These are phyloP conservation scores for Fibroporia radiculosa DNA, from an alignment of 768 basidiomycete species.

Conservation along the genomic window DNA sequence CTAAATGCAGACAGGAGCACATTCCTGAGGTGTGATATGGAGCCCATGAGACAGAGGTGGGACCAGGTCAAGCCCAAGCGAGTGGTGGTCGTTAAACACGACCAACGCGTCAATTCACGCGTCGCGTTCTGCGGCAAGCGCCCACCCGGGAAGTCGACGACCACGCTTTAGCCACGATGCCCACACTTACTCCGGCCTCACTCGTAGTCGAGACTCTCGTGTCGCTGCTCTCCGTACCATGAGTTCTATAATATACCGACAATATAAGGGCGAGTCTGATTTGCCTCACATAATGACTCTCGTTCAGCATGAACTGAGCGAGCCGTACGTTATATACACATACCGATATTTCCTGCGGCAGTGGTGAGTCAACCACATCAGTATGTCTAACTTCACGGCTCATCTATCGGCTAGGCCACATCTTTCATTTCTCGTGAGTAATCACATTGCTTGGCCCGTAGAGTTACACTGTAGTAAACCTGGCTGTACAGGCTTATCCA, in stretches of 20 bases:
- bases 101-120: constrained; percentile 6
- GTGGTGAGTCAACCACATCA: constrained; percentile 54
- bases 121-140: constrained; percentile 3
- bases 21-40: constrained; percentile 49
- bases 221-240: neutral
- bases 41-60: constrained; percentile 41
- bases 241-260: constrained; percentile 51
- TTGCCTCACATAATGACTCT: constrained; percentile 79
- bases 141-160: neutral
- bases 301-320: constrained; percentile 87
- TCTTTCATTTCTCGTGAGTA: constrained; percentile 67
- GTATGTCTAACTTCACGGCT: constrained; percentile 22
- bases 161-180: neutral
- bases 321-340: constrained; percentile 95
- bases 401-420: constrained; percentile 84
- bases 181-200: constrained; percentile 7
- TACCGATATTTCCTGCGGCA: constrained; percentile 95
- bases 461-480: constrained; percentile 18
- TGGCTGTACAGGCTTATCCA: constrained; percentile 48
- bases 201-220: neutral
- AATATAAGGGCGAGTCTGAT: constrained; percentile 71
- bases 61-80: constrained; percentile 3
- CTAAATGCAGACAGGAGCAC: constrained; percentile 41
- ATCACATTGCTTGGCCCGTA: neutral
- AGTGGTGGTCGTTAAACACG: constrained; percentile 8